Base-by-base conservation (phyloP, 495 filamentous ascomycete species). In the Bathelium albidoporum region DNA sequence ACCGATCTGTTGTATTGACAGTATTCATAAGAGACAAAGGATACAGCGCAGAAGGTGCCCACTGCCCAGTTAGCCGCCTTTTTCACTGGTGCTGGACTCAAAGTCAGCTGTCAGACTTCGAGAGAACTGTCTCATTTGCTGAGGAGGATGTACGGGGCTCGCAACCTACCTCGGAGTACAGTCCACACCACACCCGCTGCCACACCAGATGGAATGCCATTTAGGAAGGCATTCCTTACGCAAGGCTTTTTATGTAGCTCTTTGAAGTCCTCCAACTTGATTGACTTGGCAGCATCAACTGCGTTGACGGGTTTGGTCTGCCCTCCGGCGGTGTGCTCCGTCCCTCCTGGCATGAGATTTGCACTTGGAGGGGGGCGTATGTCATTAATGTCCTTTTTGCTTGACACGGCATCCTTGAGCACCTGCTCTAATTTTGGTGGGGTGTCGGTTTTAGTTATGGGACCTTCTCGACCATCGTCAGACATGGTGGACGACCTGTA, bases 41-140 rank as follows among this genome's bases (percentile, higher is more conserved):
- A 85, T 14, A 76, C 79, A 49, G 86, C 67, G 12, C 82, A 78
- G 67, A 91, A 94, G 12, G 82, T 75, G n/a, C 85, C 87, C 14
- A 90, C 89, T 1, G 90, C 90, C 89, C 89, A 96, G 71, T 92
- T 92, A 32, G 84, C 87, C 4, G 89, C 87, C 68, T 73, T 80
- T 0, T 76, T 76, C 59, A 85, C 70, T 9, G 78, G 68, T 12
- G 76, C 82, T 80, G 59, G 11, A 24, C n/a, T 22, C 3, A 32
- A 1, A 4, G 53, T 59, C 45, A 61, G 59, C n/a, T 10, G 12
- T 53, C 49, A 28, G n/a, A 14, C 4, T 4, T 16, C 55, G 20
- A 59, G 12, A 20, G 7, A 31, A 14, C 14, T 29, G 55, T 18
- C 10, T 26, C 2, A 16, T 3, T 3, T 49, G 43, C 20, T 3